phyloP scores from a whole-genome alignment of 2,329 filamentous ascomycete genomes.

The Pseudogymnoascus pannorum region DNA sequence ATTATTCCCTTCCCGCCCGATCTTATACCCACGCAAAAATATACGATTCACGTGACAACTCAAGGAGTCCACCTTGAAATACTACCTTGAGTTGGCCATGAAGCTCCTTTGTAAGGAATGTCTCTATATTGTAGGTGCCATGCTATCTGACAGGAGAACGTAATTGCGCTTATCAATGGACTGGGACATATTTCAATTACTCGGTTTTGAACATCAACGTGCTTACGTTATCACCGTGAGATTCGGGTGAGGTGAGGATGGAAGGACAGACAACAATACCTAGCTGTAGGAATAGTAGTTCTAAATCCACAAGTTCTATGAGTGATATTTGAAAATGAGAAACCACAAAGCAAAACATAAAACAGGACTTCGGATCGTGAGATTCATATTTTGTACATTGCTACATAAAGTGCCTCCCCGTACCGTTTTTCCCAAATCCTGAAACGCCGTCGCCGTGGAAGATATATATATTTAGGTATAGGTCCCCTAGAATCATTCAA shows the following conservation, averaged over 20 bases:
- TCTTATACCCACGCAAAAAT: neutral
- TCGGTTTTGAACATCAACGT: neutral
- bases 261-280: too few species aligned
- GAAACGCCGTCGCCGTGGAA: slow-evolving; percentile 1
- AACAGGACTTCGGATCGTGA: neutral
- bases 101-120: neutral
- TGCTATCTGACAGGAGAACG: neutral
- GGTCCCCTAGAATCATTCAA: neutral
- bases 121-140: neutral
- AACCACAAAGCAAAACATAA: neutral
- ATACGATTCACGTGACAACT: neutral
- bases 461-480: slow-evolving; percentile 7
- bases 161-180: neutral
- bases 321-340: neutral
- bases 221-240: neutral
- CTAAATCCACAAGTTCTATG: neutral
- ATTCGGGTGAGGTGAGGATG: too few species aligned
- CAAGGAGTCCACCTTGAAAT: neutral
- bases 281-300: neutral
- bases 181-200: neutral
- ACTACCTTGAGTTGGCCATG: neutral
- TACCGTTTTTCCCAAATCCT: neutral
- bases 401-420: slow-evolving; percentile 4
- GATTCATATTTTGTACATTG: slow-evolving; percentile 5
- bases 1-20: neutral